phyloP scores from a whole-genome alignment of 2,329 filamentous ascomycete genomes.

The Amauroascus niger region DNA sequence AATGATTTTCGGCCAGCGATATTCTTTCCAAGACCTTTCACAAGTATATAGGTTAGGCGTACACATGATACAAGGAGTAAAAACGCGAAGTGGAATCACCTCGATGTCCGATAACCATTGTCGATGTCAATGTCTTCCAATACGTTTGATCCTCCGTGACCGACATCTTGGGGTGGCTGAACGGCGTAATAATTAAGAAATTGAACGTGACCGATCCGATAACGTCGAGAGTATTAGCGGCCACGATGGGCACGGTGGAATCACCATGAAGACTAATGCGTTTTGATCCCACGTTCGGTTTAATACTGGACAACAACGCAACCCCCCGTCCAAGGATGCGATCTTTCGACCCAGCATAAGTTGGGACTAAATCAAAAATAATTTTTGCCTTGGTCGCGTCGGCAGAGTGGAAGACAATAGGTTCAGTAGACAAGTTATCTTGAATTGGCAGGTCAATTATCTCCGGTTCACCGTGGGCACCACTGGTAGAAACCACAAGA shows the following conservation, averaged over 20 bases:
- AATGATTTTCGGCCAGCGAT: constrained; percentile 70
- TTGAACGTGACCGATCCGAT: constrained; percentile 96
- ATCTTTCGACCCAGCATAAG: constrained; percentile 74
- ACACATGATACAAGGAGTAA: constrained; percentile 13
- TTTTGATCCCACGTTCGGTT: constrained; percentile 69
- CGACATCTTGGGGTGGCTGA: constrained; percentile 86
- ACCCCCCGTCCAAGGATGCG: constrained; percentile 81
- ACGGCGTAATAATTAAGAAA: constrained; percentile 88
- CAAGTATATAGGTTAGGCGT: constrained; percentile 7
- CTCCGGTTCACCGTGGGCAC: constrained; percentile 75
- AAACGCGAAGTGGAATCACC: constrained; percentile 25
- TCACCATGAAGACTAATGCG: constrained; percentile 90
- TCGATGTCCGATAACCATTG: constrained; percentile 67
- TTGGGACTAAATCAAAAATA: constrained; percentile 89
- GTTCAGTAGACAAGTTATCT: constrained; percentile 86
- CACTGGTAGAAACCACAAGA: constrained; percentile 75
- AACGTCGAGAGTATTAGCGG: constrained; percentile 69
- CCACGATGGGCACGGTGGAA: constrained; percentile 81
- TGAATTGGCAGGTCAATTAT: constrained; percentile 89
- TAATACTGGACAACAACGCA: constrained; percentile 76
- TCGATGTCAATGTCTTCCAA: constrained; percentile 84
- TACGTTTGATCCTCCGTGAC: constrained; percentile 87
- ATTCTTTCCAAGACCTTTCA: constrained; percentile 83
- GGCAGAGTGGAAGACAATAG: constrained; percentile 74
- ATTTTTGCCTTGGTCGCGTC: constrained; percentile 77